Evolutionary conservation across 73 alveolate species (phyloP), one percentile per base, ranked within the genome.

Genomic region (Paramecium primaurelia): DNA sequence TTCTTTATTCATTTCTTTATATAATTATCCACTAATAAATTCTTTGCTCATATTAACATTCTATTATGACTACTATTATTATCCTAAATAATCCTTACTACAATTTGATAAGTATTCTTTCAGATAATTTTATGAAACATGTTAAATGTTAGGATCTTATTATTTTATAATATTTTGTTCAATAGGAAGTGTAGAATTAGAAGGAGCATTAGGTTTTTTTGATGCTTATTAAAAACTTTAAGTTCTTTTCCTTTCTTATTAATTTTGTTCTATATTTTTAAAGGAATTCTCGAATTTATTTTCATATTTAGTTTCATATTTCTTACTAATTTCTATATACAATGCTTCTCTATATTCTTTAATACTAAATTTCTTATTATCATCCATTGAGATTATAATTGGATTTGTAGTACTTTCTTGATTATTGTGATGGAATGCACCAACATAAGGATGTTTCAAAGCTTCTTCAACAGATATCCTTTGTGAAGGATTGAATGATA

Each of bases 401-500:
- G 96, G 95, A 88, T 93, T 88, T 34, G 93, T 89, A 85, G 84
- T 94, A 22, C 94, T 93, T 83, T 97, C 99, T 45, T 94, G 97
- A 20, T 84, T 97, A 8, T 92, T 93, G 77, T 97, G 92, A 91
- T 97, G 99, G 95, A 96, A 97, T 42, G 96, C 95, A 2, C 97
- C 94, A 8, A 97, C 98, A 83, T 95, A 97, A 44, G 99, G 98
- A 92, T 97, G 99, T 58, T 91, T 93, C n/a, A 97, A 80, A 4
- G 99, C 99, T 45, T 97, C 95, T 69, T 96, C 99, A 32, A 95
- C 97, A n/a, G 98, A 93, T 22, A 96, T 77, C 49, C 99, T 86
- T 86, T 96, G 92, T 7, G 86, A 58, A 36, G 99, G 99, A 80
- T 96, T 95, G 58, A 96, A 96, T n/a, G 92, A 93, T 26, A 96